phyloP scores from a whole-genome alignment of 2,329 filamentous ascomycete species.

The Colletotrichum sp. region DNA sequence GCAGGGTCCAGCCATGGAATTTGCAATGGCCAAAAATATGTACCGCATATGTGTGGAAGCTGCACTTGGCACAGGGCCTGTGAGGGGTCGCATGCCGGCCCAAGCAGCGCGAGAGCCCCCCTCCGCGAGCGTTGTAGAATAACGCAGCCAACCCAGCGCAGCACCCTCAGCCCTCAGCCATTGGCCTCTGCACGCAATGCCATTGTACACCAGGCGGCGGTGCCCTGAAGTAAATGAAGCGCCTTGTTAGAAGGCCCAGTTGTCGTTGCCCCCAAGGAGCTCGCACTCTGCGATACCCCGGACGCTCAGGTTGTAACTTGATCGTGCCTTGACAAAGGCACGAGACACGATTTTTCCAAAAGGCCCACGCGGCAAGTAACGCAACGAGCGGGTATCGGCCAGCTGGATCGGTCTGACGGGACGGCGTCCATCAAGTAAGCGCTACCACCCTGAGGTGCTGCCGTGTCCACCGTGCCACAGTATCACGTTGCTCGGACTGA shows the following conservation, averaged over 20 bases:
- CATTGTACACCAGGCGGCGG: not conserved
- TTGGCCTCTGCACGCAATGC: not conserved
- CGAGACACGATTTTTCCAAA: not conserved
- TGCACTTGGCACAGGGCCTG: not conserved
- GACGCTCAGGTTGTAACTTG: not conserved
- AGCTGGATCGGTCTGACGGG: not conserved
- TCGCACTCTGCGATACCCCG: not conserved
- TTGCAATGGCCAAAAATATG: not conserved
- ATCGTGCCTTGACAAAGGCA: not conserved
- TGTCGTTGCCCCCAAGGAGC: not conserved
- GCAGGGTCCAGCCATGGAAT: slow-evolving; percentile 6
- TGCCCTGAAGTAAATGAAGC: not conserved
- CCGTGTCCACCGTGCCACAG: not conserved
- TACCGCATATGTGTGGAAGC: not conserved
- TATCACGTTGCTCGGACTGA: not conserved
- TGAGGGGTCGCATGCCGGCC: not conserved
- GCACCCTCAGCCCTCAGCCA: not conserved
- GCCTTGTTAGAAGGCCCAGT: not conserved
- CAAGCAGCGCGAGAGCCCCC: not conserved
- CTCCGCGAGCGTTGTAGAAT: not conserved
- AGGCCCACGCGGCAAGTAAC: not conserved
- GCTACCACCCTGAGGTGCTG: not conserved
- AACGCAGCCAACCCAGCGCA: not conserved
- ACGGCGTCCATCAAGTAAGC: not conserved
- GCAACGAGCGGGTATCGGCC: not conserved